Evolutionary conservation across 2,329 filamentous ascomycete species (phyloP).

Genomic region (Ploettnerulaceae sp.): DNA sequence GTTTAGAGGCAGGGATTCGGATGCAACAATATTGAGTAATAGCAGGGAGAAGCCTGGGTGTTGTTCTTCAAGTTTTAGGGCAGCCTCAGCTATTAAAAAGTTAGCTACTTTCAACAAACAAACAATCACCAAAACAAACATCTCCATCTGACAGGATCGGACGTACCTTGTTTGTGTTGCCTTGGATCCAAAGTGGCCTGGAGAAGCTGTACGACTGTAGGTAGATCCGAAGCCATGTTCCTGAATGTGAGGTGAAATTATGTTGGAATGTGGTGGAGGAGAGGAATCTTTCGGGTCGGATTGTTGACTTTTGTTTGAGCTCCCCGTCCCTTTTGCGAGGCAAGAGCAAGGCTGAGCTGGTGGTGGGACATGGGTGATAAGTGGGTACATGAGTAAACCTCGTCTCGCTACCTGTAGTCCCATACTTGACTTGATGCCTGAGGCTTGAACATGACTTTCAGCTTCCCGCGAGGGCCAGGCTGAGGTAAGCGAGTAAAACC

Average conservation of each 20-base stretch:
- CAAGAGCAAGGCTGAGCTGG: no score
- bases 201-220: constrained; percentile 73
- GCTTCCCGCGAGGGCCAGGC: no score
- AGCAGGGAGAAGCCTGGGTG: constrained; percentile 84
- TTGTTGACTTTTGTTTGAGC: background rate
- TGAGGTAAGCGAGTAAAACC: no score
- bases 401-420: no score
- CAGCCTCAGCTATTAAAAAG: constrained; percentile 63
- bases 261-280: background rate
- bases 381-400: no score
- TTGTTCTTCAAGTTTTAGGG: constrained; percentile 71
- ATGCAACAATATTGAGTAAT: constrained; percentile 85
- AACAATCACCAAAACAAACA: constrained; percentile 6
- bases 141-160: constrained; percentile 4
- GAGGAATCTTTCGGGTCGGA: background rate
- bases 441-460: no score
- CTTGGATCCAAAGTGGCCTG: constrained; percentile 84
- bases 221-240: constrained; percentile 56
- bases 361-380: no score
- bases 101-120: constrained; percentile 29
- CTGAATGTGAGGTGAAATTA: constrained; percentile 5
- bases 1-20: constrained; percentile 64
- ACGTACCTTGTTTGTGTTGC: constrained; percentile 82
- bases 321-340: no score
- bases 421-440: no score